Conservation (phyloP, 2,329 filamentous ascomycete species). For the Trichothecium sympodiale region DNA sequence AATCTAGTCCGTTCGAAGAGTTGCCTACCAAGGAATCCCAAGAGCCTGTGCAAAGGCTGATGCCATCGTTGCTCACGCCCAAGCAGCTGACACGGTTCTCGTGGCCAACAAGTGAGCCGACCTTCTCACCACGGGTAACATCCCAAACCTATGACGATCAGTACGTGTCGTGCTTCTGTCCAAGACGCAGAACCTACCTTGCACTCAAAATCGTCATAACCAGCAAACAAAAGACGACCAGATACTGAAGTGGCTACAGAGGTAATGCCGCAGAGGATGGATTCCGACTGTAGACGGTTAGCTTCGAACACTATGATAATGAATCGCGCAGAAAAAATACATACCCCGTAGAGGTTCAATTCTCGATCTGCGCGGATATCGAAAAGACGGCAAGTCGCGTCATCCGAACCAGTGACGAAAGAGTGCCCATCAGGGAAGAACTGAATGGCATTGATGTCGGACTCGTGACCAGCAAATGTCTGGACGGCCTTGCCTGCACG, state of each 20-base stretch:
- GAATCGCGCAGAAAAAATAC: conserved; percentile 14
- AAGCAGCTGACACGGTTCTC: conserved; percentile 98
- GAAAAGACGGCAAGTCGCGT: conserved; percentile 93
- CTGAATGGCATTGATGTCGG: conserved; percentile 98
- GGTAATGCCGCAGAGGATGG: conserved; percentile 94
- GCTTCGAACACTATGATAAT: conserved; percentile 12
- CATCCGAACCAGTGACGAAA: conserved; percentile 94
- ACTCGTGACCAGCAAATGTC: conserved; percentile 96
- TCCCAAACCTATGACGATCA: conserved; percentile 75
- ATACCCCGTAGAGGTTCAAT: conserved; percentile 57
- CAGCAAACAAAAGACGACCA: conserved; percentile 86
- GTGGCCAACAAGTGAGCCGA: conserved; percentile 91
- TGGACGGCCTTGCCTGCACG: conserved; percentile 96
- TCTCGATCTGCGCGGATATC: conserved; percentile 92
- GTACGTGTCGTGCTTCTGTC: conserved; percentile 1
- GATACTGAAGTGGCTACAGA: conserved; percentile 97
- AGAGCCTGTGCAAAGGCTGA: conserved; percentile 97
- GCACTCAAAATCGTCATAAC: conserved; percentile 99
- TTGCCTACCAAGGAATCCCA: conserved; percentile 91
- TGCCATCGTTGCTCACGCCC: conserved; percentile 96
- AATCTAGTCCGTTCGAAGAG: neutral
- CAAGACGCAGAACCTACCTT: conserved; percentile 53
- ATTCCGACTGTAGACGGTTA: conserved; percentile 60
- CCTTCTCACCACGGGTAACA: conserved; percentile 89
- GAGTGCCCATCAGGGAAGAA: conserved; percentile 99